Evolutionary conservation across 768 basidiomycete species (phyloP), one percentile per base, ranked within the genome.

Genomic region (Xerocomus spinulosus): DNA sequence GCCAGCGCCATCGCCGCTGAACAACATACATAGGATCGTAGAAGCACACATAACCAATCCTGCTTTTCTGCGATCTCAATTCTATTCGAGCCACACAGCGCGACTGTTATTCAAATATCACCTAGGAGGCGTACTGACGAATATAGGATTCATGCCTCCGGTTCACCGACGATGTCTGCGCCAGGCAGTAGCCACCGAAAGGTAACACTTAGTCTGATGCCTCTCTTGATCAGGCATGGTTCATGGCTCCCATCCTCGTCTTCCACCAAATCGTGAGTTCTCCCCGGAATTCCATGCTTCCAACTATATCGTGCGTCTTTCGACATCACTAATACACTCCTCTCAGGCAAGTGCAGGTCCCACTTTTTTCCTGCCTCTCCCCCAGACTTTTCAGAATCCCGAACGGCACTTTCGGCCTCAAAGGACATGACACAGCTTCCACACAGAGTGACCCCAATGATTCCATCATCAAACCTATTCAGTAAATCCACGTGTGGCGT

Each of bases 121-220:
- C 33, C 25, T 43, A 36, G n/a, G 28, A 18, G 42, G n/a, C 26
- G 9, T 6, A 13, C 43, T 52, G 46, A 52, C 49, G 15, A 17
- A 30, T 44, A 26, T 45, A 60, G 49, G 44, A 32, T 24, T 61
- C 35, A 54, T 25, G 25, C 14, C 43, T 58, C 61, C 18, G 61
- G 48, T 32, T 80, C 85, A 35, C 84, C 85, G n/a, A 92, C 82
- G 26, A 91, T 65, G 48, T 93, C 88, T 42, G 88, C 93, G 0
- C 91, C 92, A 15, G 83, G 81, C 14, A 90, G 75, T 53, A 95
- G 68, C 87, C 91, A 92, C 44, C 92, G 76, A 62, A 90, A 85
- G 7, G 92, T 97, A 42, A 94, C 74, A 60, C 91, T 94, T 54
- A 95, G 69, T 45, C 85, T 74, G 25, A 73, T 64, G 5, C 74